Base-by-base conservation (phyloP, 2,329 filamentous ascomycete genomes). In the Pseudogymnoascus sp. region DNA sequence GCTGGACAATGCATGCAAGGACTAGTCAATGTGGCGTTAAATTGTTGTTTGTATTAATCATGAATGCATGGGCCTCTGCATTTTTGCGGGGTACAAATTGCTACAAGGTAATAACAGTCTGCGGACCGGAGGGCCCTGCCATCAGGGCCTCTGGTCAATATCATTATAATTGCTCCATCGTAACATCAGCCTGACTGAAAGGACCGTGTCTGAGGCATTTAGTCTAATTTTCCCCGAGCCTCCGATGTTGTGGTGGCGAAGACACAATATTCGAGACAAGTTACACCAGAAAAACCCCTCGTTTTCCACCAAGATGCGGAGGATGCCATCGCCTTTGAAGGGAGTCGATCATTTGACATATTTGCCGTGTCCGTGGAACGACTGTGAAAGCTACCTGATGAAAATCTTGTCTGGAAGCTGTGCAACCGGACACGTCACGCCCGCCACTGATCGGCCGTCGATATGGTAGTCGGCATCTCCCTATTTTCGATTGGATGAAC, bases 51-150 rank as follows among this genome's bases (percentile, higher is more conserved):
- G 28, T 31, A 31, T 53, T 56, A 22, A 33, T 56, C 16, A 56
- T 12, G 26, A 16, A 33, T 11, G 50, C 26, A 56, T 56, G 50
- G 50, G 50, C 28, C 19, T 33, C 26, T 56, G 50, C 50, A 56
- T 56, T 56, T 53, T 19, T 56, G 28, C 50, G 50, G 50, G 46
- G 50, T 56, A 22, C 28, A 56, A 31, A 56, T 33, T 56, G 50
- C 50, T 33, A 56, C 26, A 7, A 7, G 50, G 50, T 56, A 56
- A 56, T n/a, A 56, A 56, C 50, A 56, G 50, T 56, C 50, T 56
- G 50, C 50, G 50, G 50, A 33, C 22, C 50, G 28, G 50, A 56
- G 28, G n/a, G 28, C 50, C 50, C 50, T 33, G 28, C 12, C 28
- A 22, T 56, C 28, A 22, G 50, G 50, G 10, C 8, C 50, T 56